Conservation (phyloP, 805 yeast genomes). For the Candida coquimbonensis region DNA sequence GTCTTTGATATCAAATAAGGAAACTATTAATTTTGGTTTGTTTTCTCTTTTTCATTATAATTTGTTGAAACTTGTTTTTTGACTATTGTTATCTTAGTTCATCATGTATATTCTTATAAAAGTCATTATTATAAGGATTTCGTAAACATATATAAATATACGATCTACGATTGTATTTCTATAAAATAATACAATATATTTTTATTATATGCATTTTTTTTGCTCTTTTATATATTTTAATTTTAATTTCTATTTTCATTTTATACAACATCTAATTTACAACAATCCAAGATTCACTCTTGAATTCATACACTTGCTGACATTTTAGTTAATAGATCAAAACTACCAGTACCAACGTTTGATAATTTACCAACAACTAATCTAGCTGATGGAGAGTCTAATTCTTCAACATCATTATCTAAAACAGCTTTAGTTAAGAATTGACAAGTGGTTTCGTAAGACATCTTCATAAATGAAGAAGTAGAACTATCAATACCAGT, state of each 20-base stretch:
- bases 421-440: conserved; percentile 94
- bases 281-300: not conserved
- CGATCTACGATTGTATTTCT: no score
- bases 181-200: not conserved
- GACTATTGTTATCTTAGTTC: not conserved
- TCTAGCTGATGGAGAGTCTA: conserved; percentile 89
- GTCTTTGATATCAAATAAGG: conserved; percentile 65
- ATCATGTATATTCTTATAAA: not conserved
- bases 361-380: conserved; percentile 88
- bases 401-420: conserved; percentile 81
- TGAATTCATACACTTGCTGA: conserved; percentile 12
- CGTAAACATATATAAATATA: no score
- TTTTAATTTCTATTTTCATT: no score
- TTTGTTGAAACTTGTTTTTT: not conserved
- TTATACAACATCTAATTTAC: conserved; percentile 1
- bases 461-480: conserved; percentile 97
- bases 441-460: conserved; percentile 97
- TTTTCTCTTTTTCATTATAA: not conserved
- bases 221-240: not conserved
- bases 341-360: conserved; percentile 93
- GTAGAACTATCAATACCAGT: conserved; percentile 96
- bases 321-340: conserved; percentile 57
- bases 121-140: not conserved
- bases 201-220: conserved; percentile 2
- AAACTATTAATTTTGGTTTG: not conserved